These are phyloP conservation scores for Phytophthora chlamydospora DNA, from an alignment of 352 stramenopile species.

Conservation along the genomic window DNA sequence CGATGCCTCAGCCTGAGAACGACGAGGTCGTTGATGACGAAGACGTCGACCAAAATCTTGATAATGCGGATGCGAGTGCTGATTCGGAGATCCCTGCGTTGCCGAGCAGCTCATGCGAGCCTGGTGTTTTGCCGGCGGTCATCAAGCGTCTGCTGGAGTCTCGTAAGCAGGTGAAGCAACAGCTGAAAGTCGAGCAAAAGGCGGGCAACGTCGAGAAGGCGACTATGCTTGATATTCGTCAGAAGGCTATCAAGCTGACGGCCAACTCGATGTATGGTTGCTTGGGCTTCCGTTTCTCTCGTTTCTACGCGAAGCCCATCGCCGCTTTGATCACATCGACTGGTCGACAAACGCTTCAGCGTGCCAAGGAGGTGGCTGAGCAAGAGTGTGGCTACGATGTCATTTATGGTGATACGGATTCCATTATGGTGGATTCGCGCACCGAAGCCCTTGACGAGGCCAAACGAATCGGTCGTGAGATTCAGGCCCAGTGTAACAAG, in stretches of 20 bases:
- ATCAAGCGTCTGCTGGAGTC: conserved; percentile 98
- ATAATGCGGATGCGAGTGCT: conserved; percentile 54
- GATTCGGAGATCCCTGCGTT: conserved; percentile 91
- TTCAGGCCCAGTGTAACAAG: conserved; percentile 99
- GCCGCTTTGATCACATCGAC: conserved; percentile 99
- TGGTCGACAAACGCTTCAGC: conserved; percentile 98
- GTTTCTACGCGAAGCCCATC: conserved; percentile 99
- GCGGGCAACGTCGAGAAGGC: conserved; percentile 82
- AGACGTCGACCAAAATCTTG: conserved; percentile 74
- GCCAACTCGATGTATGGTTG: conserved; percentile 99
- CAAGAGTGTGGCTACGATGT: conserved; percentile 98
- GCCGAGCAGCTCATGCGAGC: conserved; percentile 72
- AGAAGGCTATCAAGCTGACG: conserved; percentile 99
- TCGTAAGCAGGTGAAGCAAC: conserved; percentile 97
- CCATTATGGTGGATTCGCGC: conserved; percentile 98
- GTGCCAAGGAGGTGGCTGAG: conserved; percentile 97
- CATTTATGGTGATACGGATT: conserved; percentile 99
- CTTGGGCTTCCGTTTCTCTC: conserved; percentile 98
- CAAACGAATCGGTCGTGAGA: conserved; percentile 93
- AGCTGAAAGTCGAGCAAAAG: conserved; percentile 96
- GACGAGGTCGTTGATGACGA: conserved; percentile 84
- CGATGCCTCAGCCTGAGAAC: conserved; percentile 56
- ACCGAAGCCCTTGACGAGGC: conserved; percentile 94
- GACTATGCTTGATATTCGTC: conserved; percentile 97
- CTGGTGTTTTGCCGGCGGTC: conserved; percentile 95